Evolutionary conservation across 805 yeast species (phyloP).

Genomic region (Pichia rugopelliculosa): DNA sequence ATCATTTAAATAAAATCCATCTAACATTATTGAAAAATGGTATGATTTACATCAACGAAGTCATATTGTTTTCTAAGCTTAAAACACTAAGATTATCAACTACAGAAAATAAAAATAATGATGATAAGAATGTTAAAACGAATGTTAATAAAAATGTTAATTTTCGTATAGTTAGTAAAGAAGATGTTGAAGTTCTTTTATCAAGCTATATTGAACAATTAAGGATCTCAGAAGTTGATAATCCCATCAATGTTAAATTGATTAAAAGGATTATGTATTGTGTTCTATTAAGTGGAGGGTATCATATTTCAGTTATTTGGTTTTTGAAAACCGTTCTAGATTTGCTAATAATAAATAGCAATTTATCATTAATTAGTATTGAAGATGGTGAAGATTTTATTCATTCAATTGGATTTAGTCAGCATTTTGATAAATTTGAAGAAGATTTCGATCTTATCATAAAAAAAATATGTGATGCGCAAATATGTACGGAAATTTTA

Average conservation of each 20-base stretch:
- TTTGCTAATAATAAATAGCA: constrained; percentile 4
- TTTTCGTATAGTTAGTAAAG: neutral
- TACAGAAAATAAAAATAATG: too few relatives aligned
- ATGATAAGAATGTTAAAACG: too few relatives aligned
- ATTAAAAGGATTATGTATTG: constrained; percentile 10
- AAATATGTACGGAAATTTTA: neutral
- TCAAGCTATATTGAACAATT: constrained; percentile 7
- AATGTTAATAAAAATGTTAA: neutral
- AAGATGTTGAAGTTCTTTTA: constrained; percentile 6
- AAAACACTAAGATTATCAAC: neutral
- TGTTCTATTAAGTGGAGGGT: constrained; percentile 14
- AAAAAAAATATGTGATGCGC: constrained; percentile 1
- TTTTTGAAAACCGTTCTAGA: constrained; percentile 9
- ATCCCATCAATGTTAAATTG: constrained; percentile 8
- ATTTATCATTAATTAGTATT: constrained; percentile 9
- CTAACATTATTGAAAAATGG: neutral
- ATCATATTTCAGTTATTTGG: constrained; percentile 12
- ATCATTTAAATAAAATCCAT: neutral
- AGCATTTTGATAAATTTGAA: neutral
- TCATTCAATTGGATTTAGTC: neutral
- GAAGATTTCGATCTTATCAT: neutral
- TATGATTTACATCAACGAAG: neutral
- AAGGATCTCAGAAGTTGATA: constrained; percentile 6
- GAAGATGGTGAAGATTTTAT: constrained; percentile 10
- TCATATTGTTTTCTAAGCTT: neutral